Evolutionary conservation across 1,284 basidiomycete genomes (phyloP), one percentile per base, ranked within the genome.

Genomic region (Sanghuangporus baumii): DNA sequence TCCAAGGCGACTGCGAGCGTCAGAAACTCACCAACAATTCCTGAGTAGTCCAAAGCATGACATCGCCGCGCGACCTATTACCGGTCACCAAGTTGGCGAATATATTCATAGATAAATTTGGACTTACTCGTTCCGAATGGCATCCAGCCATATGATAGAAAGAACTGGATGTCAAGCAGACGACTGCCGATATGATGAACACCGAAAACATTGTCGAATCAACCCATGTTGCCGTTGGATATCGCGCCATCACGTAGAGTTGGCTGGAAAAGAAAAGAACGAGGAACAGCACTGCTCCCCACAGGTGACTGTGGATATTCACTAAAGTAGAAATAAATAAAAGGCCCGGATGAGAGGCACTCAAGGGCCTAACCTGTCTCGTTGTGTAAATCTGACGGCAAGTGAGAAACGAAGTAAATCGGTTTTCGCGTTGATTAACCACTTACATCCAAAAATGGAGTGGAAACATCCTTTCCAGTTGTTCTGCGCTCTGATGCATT

Each of bases 231-330:
- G 84, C 78, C 31, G 77, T 75, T 12, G 78, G 77, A 66, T 87
- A 78, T 47, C 74, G 72, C 36, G 73, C 73, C 59, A 87, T 73
- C 68, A 87, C 76, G 62, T 77, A 78, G 8, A 79, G 75, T 50
- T 78, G 74, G 3, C 83, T 82, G 62, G 75, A 74, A 55, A 88
- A 72, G 59, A 93, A 77, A 68, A 86, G 81, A 18, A 76, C 69
- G 38, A 76, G 61, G 71, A 94, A 94, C 58, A 91, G 70, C 11
- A 86, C 70, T 16, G 89, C 87, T 36, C 89, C 93, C 78, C 86
- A 83, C 7, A 95, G 78, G 71, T 96, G 94, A 58, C 83, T 91
- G 74, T 95, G 93, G 59, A 96, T 94, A 75, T 97, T 96, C 65
- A 96, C 92, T 94, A 66, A 46, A 46, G 38, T 12, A 41, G 23